Percentiles rank a stretch among this genome's conserved stretches.
phyloP scores from a whole-genome alignment of 2,329 filamentous ascomycete genomes.

The Sclerotinia trifoliorum region DNA sequence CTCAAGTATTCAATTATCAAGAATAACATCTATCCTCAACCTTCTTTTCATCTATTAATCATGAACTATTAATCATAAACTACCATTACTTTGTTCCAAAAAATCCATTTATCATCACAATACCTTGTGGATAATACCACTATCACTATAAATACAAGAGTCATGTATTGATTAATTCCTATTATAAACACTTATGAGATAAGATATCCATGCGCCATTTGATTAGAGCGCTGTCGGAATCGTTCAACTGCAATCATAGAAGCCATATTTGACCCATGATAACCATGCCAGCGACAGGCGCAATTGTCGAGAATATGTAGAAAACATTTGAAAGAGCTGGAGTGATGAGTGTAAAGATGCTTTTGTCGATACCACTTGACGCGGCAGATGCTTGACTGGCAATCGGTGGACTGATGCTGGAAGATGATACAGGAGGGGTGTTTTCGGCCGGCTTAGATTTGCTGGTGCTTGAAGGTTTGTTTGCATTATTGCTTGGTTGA shows the following conservation, averaged over 20 bases:
- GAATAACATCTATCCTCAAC: neutral
- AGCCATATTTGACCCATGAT: slow-evolving; percentile 21
- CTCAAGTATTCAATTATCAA: neutral
- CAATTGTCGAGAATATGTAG: slow-evolving; percentile 12
- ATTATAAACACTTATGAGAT: neutral
- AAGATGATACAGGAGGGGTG: slow-evolving; percentile 12
- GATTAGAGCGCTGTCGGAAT: neutral
- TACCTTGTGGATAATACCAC: neutral
- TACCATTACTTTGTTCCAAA: slow-evolving; percentile 10
- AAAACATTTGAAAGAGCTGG: slow-evolving; percentile 12
- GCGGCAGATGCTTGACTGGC: slow-evolving; percentile 20
- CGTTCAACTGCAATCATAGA: neutral
- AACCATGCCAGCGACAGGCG: slow-evolving; percentile 8
- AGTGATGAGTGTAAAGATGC: slow-evolving; percentile 3
- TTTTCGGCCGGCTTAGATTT: slow-evolving; percentile 15
- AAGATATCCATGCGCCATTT: neutral
- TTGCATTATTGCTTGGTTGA: slow-evolving; percentile 11
- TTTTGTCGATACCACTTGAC: slow-evolving; percentile 18
- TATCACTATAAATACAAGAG: slow-evolving; percentile 1
- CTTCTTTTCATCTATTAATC: slow-evolving; percentile 8
- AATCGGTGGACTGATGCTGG: slow-evolving; percentile 18
- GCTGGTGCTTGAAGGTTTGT: slow-evolving; percentile 8
- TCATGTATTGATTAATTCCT: slow-evolving; percentile 7
- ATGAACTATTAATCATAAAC: slow-evolving; percentile 11
- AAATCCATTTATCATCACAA: slow-evolving; percentile 9